phyloP scores from a whole-genome alignment of 805 yeast species.

The Starmerella potacharoeniae region DNA sequence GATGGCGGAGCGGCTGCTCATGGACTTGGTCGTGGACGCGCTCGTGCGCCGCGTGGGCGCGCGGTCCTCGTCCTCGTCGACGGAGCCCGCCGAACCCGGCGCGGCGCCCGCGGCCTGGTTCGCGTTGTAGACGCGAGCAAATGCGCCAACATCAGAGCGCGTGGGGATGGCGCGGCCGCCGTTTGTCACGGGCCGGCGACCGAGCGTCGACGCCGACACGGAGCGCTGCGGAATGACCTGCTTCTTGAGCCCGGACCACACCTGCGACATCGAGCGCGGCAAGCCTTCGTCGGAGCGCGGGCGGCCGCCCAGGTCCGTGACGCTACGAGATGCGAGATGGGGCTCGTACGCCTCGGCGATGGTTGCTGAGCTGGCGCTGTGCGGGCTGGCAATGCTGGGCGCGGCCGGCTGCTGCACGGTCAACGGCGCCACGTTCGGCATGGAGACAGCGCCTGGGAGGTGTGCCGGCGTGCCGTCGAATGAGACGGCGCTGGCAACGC shows the following conservation, averaged over 20 bases:
- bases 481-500: slow-evolving; percentile 4
- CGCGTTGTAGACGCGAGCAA: slow-evolving; percentile 5
- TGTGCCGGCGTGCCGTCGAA: neutral
- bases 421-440: slow-evolving; percentile 9
- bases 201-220: slow-evolving; percentile 14
- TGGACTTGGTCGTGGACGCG: slow-evolving; percentile 19
- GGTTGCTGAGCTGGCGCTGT: neutral
- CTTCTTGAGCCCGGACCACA: slow-evolving; percentile 20
- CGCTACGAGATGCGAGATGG: neutral
- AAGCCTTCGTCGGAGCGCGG: slow-evolving; percentile 9
- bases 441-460: slow-evolving; percentile 1
- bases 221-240: slow-evolving; percentile 22
- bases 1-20: slow-evolving; percentile 31
- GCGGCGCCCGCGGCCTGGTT: neutral
- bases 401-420: neutral
- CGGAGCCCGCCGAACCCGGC: neutral
- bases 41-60: slow-evolving; percentile 22
- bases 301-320: slow-evolving; percentile 2
- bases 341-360: neutral
- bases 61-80: slow-evolving; percentile 3
- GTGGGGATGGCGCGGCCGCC: slow-evolving; percentile 26
- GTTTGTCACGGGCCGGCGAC: slow-evolving; percentile 17
- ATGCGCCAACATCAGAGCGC: slow-evolving; percentile 18
- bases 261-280: slow-evolving; percentile 18
- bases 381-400: neutral